Evolutionary conservation across 75 land plant genomes (phyloP).

Genomic region (Pinus albicaulis): DNA sequence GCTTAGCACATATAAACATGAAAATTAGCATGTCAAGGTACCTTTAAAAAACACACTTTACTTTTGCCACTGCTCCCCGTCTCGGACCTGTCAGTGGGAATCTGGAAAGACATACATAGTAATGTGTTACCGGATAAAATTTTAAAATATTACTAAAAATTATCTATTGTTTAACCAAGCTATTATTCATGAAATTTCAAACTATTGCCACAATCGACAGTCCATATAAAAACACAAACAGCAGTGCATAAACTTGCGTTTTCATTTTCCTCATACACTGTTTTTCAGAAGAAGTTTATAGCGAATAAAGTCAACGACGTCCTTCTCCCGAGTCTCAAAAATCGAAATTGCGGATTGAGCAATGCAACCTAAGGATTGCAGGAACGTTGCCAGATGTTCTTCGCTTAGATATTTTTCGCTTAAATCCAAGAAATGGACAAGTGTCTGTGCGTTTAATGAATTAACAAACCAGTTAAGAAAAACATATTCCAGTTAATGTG

Average conservation of each 20-base stretch:
- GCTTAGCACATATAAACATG: too few relatives aligned
- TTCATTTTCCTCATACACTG: conserved; percentile 32
- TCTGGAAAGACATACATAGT: conserved; percentile 15
- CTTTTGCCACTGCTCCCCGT: conserved; percentile 54
- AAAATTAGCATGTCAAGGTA: conserved; percentile 7
- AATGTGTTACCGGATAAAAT: too few relatives aligned
- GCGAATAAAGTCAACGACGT: conserved; percentile 64
- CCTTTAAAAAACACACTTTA: conserved; percentile 77
- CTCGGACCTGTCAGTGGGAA: conserved; percentile 16
- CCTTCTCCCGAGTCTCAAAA: conserved; percentile 89
- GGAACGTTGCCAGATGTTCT: conserved; percentile 70
- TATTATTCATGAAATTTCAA: too few relatives aligned
- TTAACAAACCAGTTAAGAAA: neutral
- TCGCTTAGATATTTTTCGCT: conserved; percentile 57
- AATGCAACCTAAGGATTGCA: conserved; percentile 91
- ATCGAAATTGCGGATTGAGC: conserved; percentile 85
- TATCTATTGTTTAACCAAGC: too few relatives aligned
- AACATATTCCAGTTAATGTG: neutral
- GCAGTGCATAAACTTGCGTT: neutral
- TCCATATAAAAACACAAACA: neutral
- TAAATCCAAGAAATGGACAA: conserved; percentile 64
- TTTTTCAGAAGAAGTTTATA: conserved; percentile 44
- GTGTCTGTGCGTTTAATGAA: conserved; percentile 45
- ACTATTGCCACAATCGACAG: too few relatives aligned
- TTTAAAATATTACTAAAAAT: too few relatives aligned